Conservation (phyloP, 2,329 filamentous ascomycete species). For the Fusarium sambucinum region DNA sequence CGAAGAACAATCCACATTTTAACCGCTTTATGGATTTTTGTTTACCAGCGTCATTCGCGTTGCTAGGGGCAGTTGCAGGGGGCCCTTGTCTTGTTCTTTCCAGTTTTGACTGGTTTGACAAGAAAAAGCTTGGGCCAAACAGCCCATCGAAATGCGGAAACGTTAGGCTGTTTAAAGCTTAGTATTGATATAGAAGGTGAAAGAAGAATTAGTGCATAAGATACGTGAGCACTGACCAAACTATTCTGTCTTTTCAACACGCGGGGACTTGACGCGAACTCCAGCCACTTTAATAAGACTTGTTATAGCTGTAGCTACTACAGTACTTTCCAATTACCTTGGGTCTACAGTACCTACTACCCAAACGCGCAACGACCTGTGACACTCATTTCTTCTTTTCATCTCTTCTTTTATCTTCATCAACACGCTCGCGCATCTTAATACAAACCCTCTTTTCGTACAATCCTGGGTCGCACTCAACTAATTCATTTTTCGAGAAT, state of each 20-base stretch:
- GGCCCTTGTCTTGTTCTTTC: constrained; percentile 20
- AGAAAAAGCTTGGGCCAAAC: constrained; percentile 37
- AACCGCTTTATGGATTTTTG: constrained; percentile 43
- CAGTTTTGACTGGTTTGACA: constrained; percentile 24
- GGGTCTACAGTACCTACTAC: neutral
- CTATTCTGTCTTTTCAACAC: constrained; percentile 21
- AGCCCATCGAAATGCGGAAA: constrained; percentile 6
- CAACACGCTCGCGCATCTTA: constrained; percentile 10
- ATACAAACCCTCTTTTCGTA: neutral
- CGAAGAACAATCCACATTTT: constrained; percentile 57
- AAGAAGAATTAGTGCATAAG: constrained; percentile 1
- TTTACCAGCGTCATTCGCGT: constrained; percentile 53
- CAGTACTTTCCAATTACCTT: neutral
- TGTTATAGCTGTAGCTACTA: neutral
- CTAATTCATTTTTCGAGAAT: constrained; percentile 23
- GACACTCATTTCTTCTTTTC: constrained; percentile 14
- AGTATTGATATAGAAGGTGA: neutral
- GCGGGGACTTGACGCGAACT: constrained; percentile 29
- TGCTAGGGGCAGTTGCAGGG: constrained; percentile 52
- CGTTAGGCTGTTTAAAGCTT: neutral
- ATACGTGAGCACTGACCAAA: neutral
- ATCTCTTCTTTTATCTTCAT: constrained; percentile 25
- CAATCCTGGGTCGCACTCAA: constrained; percentile 4
- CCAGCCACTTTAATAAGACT: constrained; percentile 35
- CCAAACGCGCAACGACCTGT: constrained; percentile 15